phyloP scores from a whole-genome alignment of 176 grass and related monocot species.

The Microstegium vimineum region DNA sequence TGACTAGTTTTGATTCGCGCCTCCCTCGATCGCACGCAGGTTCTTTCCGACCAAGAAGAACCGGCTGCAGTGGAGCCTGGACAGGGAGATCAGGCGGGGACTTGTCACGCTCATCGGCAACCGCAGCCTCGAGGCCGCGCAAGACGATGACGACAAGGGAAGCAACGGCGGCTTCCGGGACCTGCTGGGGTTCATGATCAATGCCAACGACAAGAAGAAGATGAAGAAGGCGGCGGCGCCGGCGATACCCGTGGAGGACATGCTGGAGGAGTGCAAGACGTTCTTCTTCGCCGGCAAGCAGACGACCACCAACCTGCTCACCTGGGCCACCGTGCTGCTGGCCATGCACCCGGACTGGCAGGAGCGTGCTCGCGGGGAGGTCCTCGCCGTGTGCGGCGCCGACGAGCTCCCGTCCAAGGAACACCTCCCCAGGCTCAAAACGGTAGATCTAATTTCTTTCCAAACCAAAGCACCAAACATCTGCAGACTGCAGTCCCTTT shows the following conservation, averaged over 20 bases:
- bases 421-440: constrained; percentile 81
- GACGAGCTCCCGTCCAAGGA: constrained; percentile 66
- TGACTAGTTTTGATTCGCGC: neutral
- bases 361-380: constrained; percentile 58
- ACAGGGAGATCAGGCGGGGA: constrained; percentile 69
- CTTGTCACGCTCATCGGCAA: constrained; percentile 52
- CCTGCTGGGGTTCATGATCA: constrained; percentile 80
- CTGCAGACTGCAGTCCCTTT: neutral
- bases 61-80: constrained; percentile 59
- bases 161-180: constrained; percentile 35
- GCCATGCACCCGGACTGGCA: constrained; percentile 97
- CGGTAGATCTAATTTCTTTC: constrained; percentile 25
- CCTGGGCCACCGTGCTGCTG: constrained; percentile 82
- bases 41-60: constrained; percentile 81
- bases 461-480: neutral
- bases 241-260: constrained; percentile 58
- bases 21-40: constrained; percentile 30
- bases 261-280: constrained; percentile 99
- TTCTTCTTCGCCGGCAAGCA: constrained; percentile 99
- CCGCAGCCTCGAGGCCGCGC: constrained; percentile 34
- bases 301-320: constrained; percentile 81
- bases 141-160: neutral
- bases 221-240: neutral
- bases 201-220: constrained; percentile 17
- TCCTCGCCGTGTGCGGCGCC: constrained; percentile 59